These are phyloP conservation scores for Pyrenopolyporus hunteri DNA, from an alignment of 495 filamentous ascomycete species.

Conservation along the genomic window DNA sequence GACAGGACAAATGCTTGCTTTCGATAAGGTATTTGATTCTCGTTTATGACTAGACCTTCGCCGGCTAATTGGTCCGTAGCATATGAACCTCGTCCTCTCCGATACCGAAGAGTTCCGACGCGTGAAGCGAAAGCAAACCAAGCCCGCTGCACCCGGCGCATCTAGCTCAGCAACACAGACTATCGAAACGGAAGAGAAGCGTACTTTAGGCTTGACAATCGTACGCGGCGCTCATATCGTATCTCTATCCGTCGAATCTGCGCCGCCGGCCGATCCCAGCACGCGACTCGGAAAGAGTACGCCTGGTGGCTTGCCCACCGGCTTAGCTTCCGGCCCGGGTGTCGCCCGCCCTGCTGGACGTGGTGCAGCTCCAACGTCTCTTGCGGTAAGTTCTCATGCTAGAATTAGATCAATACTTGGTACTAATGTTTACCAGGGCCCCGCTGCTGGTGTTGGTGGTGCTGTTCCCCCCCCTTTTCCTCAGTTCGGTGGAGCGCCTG, in stretches of 20 bases:
- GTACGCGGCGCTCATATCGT: slow-evolving; percentile 92
- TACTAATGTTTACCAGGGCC: slow-evolving; percentile 62
- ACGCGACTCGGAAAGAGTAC: slow-evolving; percentile 82
- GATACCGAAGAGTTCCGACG: slow-evolving; percentile 99
- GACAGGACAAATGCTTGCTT: slow-evolving; percentile 95
- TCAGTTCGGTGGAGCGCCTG: slow-evolving; percentile 65
- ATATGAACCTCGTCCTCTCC: slow-evolving; percentile 99
- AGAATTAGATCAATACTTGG: slow-evolving; percentile 26
- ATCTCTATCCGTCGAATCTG: slow-evolving; percentile 92
- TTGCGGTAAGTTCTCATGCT: slow-evolving; percentile 58
- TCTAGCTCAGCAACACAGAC: slow-evolving; percentile 58
- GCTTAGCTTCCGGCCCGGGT: slow-evolving; percentile 82
- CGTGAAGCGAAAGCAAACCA: slow-evolving; percentile 85
- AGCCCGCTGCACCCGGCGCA: slow-evolving; percentile 73
- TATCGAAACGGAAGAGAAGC: slow-evolving; percentile 93
- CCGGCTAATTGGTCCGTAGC: slow-evolving; percentile 59
- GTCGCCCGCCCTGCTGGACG: slow-evolving; percentile 91
- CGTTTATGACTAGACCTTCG: not conserved
- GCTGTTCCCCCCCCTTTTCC: slow-evolving; percentile 73
- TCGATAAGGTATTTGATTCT: slow-evolving; percentile 77
- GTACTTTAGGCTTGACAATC: slow-evolving; percentile 92
- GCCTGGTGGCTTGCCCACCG: slow-evolving; percentile 67
- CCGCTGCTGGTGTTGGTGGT: slow-evolving; percentile 87
- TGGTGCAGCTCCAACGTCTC: slow-evolving; percentile 79
- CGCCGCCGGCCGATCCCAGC: slow-evolving; percentile 93